Percentiles rank a stretch among this genome's conserved stretches.
phyloP scores from a whole-genome alignment of 2,329 filamentous ascomycete species.

The Pseudogymnoascus sp. region DNA sequence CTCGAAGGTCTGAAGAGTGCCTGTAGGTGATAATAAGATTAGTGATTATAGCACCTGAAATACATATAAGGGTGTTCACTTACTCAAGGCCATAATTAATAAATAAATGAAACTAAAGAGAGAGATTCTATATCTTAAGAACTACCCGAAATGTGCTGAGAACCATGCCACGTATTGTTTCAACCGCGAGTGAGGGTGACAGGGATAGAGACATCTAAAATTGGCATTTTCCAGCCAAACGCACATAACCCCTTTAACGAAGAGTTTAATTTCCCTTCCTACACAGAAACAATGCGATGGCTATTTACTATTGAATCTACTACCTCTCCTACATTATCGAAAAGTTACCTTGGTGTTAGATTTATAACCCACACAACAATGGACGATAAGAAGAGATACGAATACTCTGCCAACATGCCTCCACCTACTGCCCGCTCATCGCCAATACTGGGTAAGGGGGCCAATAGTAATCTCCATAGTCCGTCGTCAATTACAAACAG shows the following conservation, averaged over 20 bases:
- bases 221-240: not conserved
- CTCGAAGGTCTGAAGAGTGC: too few relatives aligned
- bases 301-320: not conserved
- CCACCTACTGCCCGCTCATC: constrained; percentile 36
- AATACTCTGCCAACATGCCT: constrained; percentile 63
- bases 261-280: not conserved
- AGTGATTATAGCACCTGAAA: too few relatives aligned
- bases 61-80: too few relatives aligned
- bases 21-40: too few relatives aligned
- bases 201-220: not conserved
- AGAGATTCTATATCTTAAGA: too few relatives aligned
- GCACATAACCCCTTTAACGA: not conserved
- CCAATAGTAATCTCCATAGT: not conserved
- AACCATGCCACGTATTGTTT: too few relatives aligned
- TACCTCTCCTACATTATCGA: not conserved
- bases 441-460: constrained; percentile 26
- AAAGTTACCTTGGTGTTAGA: not conserved
- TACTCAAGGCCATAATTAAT: too few relatives aligned
- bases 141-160: too few relatives aligned
- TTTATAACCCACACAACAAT: constrained; percentile 39
- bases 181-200: too few relatives aligned
- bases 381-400: constrained; percentile 84
- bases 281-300: not conserved
- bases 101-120: too few relatives aligned
- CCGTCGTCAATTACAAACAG: constrained; percentile 50